Base-by-base conservation (phyloP, 2,329 filamentous ascomycete species). In the Xylaria sp. region DNA sequence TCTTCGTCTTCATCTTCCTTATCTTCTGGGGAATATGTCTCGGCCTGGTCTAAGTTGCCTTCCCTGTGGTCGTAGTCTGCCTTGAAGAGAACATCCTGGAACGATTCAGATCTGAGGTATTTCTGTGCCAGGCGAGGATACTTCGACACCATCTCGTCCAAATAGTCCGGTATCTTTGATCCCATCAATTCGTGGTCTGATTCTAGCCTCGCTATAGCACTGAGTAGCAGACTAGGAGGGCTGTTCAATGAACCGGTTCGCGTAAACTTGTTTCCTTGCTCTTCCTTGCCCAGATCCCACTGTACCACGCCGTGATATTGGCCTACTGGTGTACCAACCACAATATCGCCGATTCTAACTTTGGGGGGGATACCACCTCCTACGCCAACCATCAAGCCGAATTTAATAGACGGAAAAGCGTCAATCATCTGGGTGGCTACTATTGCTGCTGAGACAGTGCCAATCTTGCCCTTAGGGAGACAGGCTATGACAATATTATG, bases 311-410 rank as follows among this genome's bases (percentile, higher is more conserved):
- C 75, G 1, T 74, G 70, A 25, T 59, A 68, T 13, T 44, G 28
- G 28, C 48, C 65, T 1, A 9, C n/a, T 1, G 74, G 72, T 3
- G 61, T 63, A 34, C 75, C 69, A 34, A 76, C 74, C 0, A 78
- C 75, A 0, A 77, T 70, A 66, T 77, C 75, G 2, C 76, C 75
- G 1, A 78, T 63, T 13, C 71, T 68, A 41, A 76, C 65, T 51
- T 71, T 68, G 8, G 18, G 20, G 23, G 75, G 70, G 44, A 74
- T 55, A 10, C 74, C 77, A 23, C 75, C 73, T 20, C 81, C 82
- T 51, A 85, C 81, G 23, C 83, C 83, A 0, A 85, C 82, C 76
- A 85, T 78, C 1, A 85, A 74, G 5, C 78, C 78, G 48, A 84
- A 76, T 20, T 73, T 76, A 37, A 83, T 80, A 25, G 66, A 70